A percentile compares a stretch with the other conserved stretches of the same genome.
Evolutionary conservation across 2,329 filamentous ascomycete species (phyloP).

Genomic region (Epichloe uncinata): DNA sequence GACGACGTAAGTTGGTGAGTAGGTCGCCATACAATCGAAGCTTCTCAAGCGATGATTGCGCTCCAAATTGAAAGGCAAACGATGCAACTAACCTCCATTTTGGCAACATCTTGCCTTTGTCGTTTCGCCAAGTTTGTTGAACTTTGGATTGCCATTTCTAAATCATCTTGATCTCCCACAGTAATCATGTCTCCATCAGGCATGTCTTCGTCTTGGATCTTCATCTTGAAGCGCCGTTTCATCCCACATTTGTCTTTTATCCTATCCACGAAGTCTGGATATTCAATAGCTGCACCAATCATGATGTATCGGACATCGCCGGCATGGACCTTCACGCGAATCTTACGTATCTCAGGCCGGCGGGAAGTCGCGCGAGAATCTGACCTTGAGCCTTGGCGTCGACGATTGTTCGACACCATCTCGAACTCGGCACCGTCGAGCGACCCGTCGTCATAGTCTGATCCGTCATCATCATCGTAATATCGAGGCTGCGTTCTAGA

Average conservation of each 20-base stretch:
- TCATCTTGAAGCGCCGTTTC: slow-evolving; percentile 69
- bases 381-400: slow-evolving; percentile 31
- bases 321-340: slow-evolving; percentile 84
- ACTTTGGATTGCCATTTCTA: slow-evolving; percentile 71
- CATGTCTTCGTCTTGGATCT: slow-evolving; percentile 68
- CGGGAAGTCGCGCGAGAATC: slow-evolving; percentile 42
- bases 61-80: neutral
- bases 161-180: slow-evolving; percentile 89
- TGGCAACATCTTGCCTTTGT: slow-evolving; percentile 70
- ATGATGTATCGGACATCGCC: slow-evolving; percentile 91
- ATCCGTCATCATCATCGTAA: slow-evolving; percentile 71
- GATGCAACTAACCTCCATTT: slow-evolving; percentile 68
- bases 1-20: slow-evolving; percentile 13
- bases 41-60: neutral
- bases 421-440: slow-evolving; percentile 72
- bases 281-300: slow-evolving; percentile 59
- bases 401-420: slow-evolving; percentile 49
- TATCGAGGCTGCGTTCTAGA: slow-evolving; percentile 41
- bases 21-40: neutral
- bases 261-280: slow-evolving; percentile 61
- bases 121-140: slow-evolving; percentile 56
- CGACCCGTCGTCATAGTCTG: slow-evolving; percentile 55
- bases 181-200: slow-evolving; percentile 85
- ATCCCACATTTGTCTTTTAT: slow-evolving; percentile 82
- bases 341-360: slow-evolving; percentile 56